Evolutionary conservation across 2,329 filamentous ascomycete species (phyloP).

Genomic region (Sclerotinia spermophila): DNA sequence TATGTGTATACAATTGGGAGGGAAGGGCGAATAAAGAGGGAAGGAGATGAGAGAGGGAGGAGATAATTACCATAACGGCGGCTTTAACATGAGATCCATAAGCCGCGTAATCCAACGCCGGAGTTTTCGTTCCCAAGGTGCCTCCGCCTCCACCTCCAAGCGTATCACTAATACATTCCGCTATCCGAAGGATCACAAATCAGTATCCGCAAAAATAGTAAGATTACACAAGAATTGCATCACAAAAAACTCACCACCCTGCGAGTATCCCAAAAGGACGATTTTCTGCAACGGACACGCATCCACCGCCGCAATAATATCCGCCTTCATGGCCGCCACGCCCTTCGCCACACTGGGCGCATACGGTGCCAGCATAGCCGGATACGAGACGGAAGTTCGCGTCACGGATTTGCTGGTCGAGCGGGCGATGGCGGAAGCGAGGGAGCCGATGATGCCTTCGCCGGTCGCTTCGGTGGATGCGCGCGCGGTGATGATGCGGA

Average conservation of each 20-base stretch:
- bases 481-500: slow-evolving; percentile 5
- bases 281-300: slow-evolving; percentile 5
- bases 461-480: not conserved
- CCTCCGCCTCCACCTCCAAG: not conserved
- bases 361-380: not conserved
- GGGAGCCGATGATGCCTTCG: not conserved
- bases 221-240: not conserved
- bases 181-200: not conserved
- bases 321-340: slow-evolving; percentile 1
- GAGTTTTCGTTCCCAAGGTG: not conserved
- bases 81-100: not conserved
- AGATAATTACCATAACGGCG: not conserved
- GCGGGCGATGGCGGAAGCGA: not conserved
- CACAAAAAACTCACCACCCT: not conserved
- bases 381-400: not conserved
- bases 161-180: slow-evolving; percentile 6
- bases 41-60: not conserved
- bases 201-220: not conserved
- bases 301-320: not conserved
- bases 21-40: accelerated
- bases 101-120: not conserved
- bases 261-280: slow-evolving; percentile 2
- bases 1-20: not conserved
- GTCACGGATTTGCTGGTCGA: not conserved
- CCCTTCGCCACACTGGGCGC: slow-evolving; percentile 9